A percentile compares a stretch with the other conserved stretches of the same genome.
Conservation (phyloP, 2,329 filamentous ascomycete species). For the Beauveria caledonica region DNA sequence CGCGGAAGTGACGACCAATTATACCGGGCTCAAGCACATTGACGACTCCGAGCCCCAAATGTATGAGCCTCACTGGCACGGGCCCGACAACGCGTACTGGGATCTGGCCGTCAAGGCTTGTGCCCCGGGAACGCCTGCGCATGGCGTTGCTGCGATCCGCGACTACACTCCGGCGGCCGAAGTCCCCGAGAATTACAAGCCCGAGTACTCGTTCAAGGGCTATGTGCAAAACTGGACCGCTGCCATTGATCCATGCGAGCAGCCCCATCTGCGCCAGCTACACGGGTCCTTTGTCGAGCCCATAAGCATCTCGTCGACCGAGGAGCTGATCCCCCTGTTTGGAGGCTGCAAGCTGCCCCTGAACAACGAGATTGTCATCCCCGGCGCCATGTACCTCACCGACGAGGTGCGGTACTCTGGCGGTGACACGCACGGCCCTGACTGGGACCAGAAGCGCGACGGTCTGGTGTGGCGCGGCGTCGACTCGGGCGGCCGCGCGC, state of each 20-base stretch:
- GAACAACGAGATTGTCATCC: constrained; percentile 58
- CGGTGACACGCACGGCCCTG: constrained; percentile 42
- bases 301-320: constrained; percentile 41
- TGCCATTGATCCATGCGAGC: constrained; percentile 50
- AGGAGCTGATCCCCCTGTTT: constrained; percentile 52
- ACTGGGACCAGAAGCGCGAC: constrained; percentile 50
- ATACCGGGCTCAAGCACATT: constrained; percentile 31
- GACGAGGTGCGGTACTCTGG: constrained; percentile 52
- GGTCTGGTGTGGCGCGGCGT: constrained; percentile 56
- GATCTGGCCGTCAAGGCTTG: constrained; percentile 48
- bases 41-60: constrained; percentile 26
- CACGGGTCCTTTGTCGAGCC: constrained; percentile 52
- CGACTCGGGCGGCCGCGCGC: constrained; percentile 49
- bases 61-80: constrained; percentile 41
- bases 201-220: constrained; percentile 34
- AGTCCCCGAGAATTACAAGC: constrained; percentile 26
- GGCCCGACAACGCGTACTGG: constrained; percentile 47
- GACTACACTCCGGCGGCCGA: constrained; percentile 25
- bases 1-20: constrained; percentile 34
- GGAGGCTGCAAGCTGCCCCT: constrained; percentile 54
- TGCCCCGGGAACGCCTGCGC: constrained; percentile 43
- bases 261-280: constrained; percentile 40
- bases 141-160: constrained; percentile 25
- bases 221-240: constrained; percentile 51
- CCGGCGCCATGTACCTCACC: constrained; percentile 56